Evolutionary conservation across 2,329 filamentous ascomycete genomes (phyloP).

Genomic region (Fusarium sp.): DNA sequence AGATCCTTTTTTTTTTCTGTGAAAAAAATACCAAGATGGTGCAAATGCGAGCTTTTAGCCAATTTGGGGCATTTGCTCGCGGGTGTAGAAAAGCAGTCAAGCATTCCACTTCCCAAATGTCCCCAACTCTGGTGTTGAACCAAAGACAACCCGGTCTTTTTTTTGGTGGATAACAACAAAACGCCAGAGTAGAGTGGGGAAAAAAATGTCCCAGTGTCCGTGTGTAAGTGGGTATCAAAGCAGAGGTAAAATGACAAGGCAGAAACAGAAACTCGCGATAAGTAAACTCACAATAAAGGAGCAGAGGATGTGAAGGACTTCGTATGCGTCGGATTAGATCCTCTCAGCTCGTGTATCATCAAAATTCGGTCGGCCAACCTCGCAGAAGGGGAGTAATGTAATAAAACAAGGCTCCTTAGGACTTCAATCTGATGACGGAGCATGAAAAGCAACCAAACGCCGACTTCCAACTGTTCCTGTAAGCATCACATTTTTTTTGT

Average conservation of each 20-base stretch:
- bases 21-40: slow-evolving; percentile 36
- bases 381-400: slow-evolving; percentile 62
- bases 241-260: slow-evolving; percentile 39
- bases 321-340: slow-evolving; percentile 49
- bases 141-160: slow-evolving; percentile 33
- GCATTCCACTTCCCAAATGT: slow-evolving; percentile 33
- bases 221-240: slow-evolving; percentile 45
- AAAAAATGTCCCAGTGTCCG: slow-evolving; percentile 35
- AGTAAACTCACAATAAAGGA: slow-evolving; percentile 45
- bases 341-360: slow-evolving; percentile 59
- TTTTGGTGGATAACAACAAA: slow-evolving; percentile 26
- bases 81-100: slow-evolving; percentile 41
- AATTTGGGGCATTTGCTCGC: slow-evolving; percentile 43
- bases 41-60: slow-evolving; percentile 32
- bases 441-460: slow-evolving; percentile 54
- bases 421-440: slow-evolving; percentile 65
- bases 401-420: slow-evolving; percentile 58
- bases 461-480: slow-evolving; percentile 42
- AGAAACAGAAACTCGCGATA: slow-evolving; percentile 33
- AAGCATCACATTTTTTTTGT: slow-evolving; percentile 43
- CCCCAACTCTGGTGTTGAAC: slow-evolving; percentile 30
- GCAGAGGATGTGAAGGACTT: slow-evolving; percentile 47
- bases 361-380: slow-evolving; percentile 63
- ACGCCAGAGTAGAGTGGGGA: slow-evolving; percentile 41
- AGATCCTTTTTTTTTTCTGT: slow-evolving; percentile 41